Evolutionary conservation across 2,329 filamentous ascomycete species (phyloP).

Genomic region (Myriosclerotinia duriaeana): DNA sequence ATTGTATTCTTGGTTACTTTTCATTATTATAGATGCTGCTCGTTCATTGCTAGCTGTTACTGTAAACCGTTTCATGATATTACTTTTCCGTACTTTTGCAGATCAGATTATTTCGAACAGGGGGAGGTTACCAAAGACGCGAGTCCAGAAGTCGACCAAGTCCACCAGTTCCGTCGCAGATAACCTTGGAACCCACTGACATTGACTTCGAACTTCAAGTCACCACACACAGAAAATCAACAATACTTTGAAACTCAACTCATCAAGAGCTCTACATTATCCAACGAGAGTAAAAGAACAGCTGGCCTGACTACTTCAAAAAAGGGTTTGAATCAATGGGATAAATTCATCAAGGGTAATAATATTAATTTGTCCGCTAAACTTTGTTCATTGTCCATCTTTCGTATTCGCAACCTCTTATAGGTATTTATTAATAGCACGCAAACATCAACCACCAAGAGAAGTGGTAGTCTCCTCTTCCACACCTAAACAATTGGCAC

Average conservation of each 20-base stretch:
- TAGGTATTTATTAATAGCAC: constrained; percentile 3
- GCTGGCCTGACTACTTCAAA: constrained; percentile 35
- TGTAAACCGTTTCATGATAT: constrained; percentile 4
- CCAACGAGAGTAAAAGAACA: constrained; percentile 32
- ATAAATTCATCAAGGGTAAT: neutral
- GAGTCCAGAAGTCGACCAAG: constrained; percentile 1
- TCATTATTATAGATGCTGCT: neutral
- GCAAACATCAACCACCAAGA: constrained; percentile 18
- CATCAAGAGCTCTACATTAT: constrained; percentile 11
- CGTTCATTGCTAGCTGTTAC: neutral
- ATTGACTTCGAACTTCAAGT: constrained; percentile 20
- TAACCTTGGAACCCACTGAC: constrained; percentile 1
- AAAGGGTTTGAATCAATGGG: neutral
- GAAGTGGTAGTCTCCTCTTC: constrained; percentile 3
- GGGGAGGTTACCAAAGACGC: constrained; percentile 22
- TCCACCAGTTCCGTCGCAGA: constrained; percentile 2
- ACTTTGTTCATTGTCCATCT: constrained; percentile 7
- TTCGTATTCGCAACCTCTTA: constrained; percentile 9
- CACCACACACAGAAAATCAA: constrained; percentile 29
- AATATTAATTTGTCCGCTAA: neutral
- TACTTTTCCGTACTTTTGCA: constrained; percentile 3
- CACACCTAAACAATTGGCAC: constrained; percentile 2
- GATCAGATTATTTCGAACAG: neutral
- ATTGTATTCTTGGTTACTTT: neutral
- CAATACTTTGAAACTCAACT: constrained; percentile 22